These are phyloP conservation scores for Cladochytrium replicatum DNA, from an alignment of 192 early-diverging fungal genomes.

Conservation along the genomic window DNA sequence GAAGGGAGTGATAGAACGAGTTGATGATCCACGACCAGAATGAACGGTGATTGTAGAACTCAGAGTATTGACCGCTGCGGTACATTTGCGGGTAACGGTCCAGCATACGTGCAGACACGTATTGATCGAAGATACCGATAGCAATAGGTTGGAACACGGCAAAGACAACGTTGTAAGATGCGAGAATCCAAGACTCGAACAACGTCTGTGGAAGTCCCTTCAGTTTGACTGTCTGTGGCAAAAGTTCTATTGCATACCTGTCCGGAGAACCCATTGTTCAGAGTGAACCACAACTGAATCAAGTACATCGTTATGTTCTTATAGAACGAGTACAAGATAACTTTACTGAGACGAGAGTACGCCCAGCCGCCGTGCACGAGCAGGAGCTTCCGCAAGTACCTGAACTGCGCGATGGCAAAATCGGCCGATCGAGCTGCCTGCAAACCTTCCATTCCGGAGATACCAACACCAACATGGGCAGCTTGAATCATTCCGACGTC, in stretches of 20 bases:
- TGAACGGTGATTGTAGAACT: constrained; percentile 70
- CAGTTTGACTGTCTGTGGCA: constrained; percentile 4
- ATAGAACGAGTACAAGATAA: constrained; percentile 97
- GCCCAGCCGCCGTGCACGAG: constrained; percentile 98
- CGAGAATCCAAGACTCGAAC: constrained; percentile 96
- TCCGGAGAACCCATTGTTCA: constrained; percentile 94
- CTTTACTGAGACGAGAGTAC: constrained; percentile 86
- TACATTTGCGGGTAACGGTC: constrained; percentile 98
- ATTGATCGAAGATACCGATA: constrained; percentile 96
- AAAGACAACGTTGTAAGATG: constrained; percentile 90
- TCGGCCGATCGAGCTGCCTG: constrained; percentile 94
- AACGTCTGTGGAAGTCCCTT: constrained; percentile 53
- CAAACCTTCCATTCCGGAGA: constrained; percentile 90
- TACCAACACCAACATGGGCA: constrained; percentile 95
- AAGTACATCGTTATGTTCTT: constrained; percentile 98
- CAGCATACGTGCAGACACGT: constrained; percentile 80
- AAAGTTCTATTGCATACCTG: constrained; percentile 20
- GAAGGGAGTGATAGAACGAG: constrained; percentile 82
- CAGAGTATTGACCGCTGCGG: constrained; percentile 36
- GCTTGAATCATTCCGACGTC: constrained; percentile 99
- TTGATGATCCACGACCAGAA: constrained; percentile 91
- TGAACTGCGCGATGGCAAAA: constrained; percentile 96
- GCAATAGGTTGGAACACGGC: constrained; percentile 85
- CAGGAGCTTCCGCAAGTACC: constrained; percentile 85
- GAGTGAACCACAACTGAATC: constrained; percentile 94